These are phyloP conservation scores for Hymenoscyphus scutula DNA, from an alignment of 2,329 filamentous ascomycete species.

Conservation along the genomic window DNA sequence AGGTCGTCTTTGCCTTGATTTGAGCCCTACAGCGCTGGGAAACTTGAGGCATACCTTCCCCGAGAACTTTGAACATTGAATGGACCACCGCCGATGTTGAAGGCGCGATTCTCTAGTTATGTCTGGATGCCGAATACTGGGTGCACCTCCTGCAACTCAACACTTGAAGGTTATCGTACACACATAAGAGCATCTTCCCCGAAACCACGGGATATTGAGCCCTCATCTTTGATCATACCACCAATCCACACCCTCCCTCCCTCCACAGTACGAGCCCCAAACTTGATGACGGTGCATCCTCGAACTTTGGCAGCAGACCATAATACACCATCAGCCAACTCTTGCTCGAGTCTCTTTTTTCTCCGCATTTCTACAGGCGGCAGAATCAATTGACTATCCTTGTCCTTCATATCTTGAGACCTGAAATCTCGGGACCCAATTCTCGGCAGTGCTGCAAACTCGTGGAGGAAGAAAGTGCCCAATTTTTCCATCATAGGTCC, in stretches of 20 bases:
- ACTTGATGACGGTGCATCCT: slow-evolving; percentile 87
- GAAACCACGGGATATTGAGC: slow-evolving; percentile 68
- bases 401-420: slow-evolving; percentile 49
- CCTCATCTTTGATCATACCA: slow-evolving; percentile 70
- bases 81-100: too few relatives aligned
- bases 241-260: slow-evolving; percentile 78
- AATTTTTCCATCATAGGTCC: slow-evolving; percentile 67
- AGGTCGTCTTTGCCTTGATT: too few relatives aligned
- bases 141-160: not conserved
- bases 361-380: slow-evolving; percentile 54
- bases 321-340: slow-evolving; percentile 60
- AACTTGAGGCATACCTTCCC: too few relatives aligned
- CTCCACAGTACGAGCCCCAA: slow-evolving; percentile 79
- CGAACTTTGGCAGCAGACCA: slow-evolving; percentile 82
- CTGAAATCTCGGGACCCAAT: slow-evolving; percentile 80
- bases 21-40: too few relatives aligned
- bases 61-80: too few relatives aligned
- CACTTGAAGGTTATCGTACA: slow-evolving; percentile 49
- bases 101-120: too few relatives aligned
- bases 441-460: slow-evolving; percentile 75
- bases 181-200: slow-evolving; percentile 81
- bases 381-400: slow-evolving; percentile 38
- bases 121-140: not conserved
- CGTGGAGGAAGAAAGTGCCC: slow-evolving; percentile 71
- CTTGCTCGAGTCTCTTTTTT: slow-evolving; percentile 52